phyloP scores from a whole-genome alignment of 805 yeast genomes.

The Alloascoidea africana region DNA sequence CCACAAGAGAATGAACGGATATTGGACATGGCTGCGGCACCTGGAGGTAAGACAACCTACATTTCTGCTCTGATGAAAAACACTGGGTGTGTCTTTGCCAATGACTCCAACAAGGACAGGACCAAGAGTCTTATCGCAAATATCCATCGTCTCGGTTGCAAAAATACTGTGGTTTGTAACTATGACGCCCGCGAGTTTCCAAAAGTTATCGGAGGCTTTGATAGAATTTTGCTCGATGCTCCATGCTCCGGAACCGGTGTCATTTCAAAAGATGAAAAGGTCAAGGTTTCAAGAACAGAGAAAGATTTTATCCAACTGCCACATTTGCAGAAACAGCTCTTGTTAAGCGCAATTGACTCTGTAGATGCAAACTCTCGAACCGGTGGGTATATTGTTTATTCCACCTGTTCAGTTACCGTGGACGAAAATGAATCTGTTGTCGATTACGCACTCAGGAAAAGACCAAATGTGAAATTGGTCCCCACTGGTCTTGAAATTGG shows the following conservation, averaged over 20 bases:
- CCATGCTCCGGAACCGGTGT: slow-evolving; percentile 99
- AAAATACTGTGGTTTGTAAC: slow-evolving; percentile 90
- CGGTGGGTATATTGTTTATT: slow-evolving; percentile 90
- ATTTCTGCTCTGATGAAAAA: slow-evolving; percentile 94
- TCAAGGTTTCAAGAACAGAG: slow-evolving; percentile 85
- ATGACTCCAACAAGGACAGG: slow-evolving; percentile 92
- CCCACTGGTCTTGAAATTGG: slow-evolving; percentile 90
- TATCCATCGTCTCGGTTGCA: slow-evolving; percentile 93
- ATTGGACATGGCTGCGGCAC: slow-evolving; percentile 98
- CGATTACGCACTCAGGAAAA: slow-evolving; percentile 90
- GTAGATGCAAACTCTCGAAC: slow-evolving; percentile 86
- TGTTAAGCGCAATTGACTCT: slow-evolving; percentile 91
- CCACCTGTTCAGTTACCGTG: slow-evolving; percentile 96
- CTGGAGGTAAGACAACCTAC: slow-evolving; percentile 97
- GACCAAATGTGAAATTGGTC: slow-evolving; percentile 91
- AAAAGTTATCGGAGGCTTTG: slow-evolving; percentile 95
- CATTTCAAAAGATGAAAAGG: slow-evolving; percentile 92
- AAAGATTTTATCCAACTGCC: slow-evolving; percentile 95
- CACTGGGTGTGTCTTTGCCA: slow-evolving; percentile 94
- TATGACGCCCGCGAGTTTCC: slow-evolving; percentile 98
- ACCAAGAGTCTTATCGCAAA: slow-evolving; percentile 94
- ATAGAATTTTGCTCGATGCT: slow-evolving; percentile 88
- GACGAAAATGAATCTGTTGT: slow-evolving; percentile 98
- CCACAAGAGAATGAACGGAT: slow-evolving; percentile 97
- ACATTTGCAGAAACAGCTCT: slow-evolving; percentile 86